Evolutionary conservation across 2,329 filamentous ascomycete species (phyloP).

Genomic region (Penicillium decumbens): DNA sequence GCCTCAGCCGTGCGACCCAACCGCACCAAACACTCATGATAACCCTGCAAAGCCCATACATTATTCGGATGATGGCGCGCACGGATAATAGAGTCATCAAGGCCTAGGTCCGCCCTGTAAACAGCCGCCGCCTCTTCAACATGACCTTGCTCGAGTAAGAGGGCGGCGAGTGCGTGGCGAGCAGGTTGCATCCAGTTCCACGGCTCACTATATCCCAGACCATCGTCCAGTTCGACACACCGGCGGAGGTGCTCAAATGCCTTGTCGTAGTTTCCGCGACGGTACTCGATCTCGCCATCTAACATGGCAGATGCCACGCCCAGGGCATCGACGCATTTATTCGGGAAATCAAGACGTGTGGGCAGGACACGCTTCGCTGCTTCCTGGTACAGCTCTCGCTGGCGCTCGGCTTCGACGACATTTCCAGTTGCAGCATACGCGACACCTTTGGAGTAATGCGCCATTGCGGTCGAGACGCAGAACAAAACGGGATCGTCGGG

Average conservation of each 20-base stretch:
- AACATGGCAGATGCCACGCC: conserved; percentile 61
- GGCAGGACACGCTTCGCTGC: conserved; percentile 52
- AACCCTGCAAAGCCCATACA: conserved; percentile 70
- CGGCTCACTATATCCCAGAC: conserved; percentile 65
- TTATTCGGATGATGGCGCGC: conserved; percentile 66
- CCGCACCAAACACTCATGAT: conserved; percentile 62
- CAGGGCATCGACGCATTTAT: conserved; percentile 60
- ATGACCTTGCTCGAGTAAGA: conserved; percentile 63
- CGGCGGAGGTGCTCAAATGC: conserved; percentile 58
- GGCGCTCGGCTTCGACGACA: conserved; percentile 51
- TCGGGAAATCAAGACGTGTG: conserved; percentile 65
- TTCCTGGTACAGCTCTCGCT: conserved; percentile 50
- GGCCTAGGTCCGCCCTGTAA: conserved; percentile 59
- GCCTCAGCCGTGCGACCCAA: conserved; percentile 51
- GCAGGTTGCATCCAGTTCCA: conserved; percentile 78
- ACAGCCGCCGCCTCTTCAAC: conserved; percentile 53
- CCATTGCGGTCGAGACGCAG: conserved; percentile 64
- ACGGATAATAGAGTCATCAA: conserved; percentile 58
- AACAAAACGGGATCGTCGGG: conserved; percentile 60
- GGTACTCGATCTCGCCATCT: conserved; percentile 69
- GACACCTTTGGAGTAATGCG: conserved; percentile 64
- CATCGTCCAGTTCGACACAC: conserved; percentile 58
- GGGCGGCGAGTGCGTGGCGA: conserved; percentile 64
- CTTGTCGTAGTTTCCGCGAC: conserved; percentile 52
- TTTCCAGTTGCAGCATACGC: conserved; percentile 58